Percentiles rank a stretch among this genome's conserved stretches.
phyloP scores from a whole-genome alignment of 1,284 basidiomycete species.

The Apiotrichum montevideense region DNA sequence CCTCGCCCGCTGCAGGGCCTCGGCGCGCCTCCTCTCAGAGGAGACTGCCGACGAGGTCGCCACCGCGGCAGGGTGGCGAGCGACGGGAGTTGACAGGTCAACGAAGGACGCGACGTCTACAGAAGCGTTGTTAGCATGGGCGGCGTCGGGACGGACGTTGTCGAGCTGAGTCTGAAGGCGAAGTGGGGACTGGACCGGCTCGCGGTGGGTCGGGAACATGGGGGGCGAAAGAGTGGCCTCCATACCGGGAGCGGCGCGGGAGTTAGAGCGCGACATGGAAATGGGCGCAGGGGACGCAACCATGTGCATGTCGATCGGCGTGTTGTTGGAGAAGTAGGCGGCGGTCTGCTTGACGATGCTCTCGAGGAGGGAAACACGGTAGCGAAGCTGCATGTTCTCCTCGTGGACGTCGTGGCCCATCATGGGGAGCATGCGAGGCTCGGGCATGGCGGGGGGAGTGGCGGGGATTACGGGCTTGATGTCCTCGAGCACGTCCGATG shows the following conservation, averaged over 20 bases:
- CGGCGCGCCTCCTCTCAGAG: constrained; percentile 17
- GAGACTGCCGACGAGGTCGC: constrained; percentile 30
- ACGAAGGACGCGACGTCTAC: constrained; percentile 17
- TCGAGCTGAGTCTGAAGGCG: constrained; percentile 16
- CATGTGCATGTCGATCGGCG: constrained; percentile 8
- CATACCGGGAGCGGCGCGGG: constrained; percentile 17
- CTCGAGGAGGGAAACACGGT: constrained; percentile 36
- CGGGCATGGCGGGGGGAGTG: constrained; percentile 2
- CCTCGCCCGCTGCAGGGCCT: constrained; percentile 48
- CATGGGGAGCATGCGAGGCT: constrained; percentile 4
- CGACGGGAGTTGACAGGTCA: constrained; percentile 31
- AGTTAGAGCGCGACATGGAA: constrained; percentile 8
- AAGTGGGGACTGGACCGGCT: constrained; percentile 15
- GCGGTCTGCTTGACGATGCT: constrained; percentile 41
- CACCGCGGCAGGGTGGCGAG: constrained; percentile 46
- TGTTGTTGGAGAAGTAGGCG: constrained; percentile 26
- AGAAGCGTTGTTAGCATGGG: constrained; percentile 4
- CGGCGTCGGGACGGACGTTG: background rate
- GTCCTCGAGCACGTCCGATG: constrained; percentile 27
- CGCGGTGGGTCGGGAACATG: constrained; percentile 17
- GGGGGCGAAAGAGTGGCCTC: constrained; percentile 31
- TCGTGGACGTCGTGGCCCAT: constrained; percentile 15
- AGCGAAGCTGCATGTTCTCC: constrained; percentile 34
- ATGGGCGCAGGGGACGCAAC: background rate
- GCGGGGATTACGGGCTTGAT: constrained; percentile 24